Evolutionary conservation across 345 rosid species (phyloP), one percentile per base, ranked within the genome.

Genomic region (Eucalyptus pauciflora): DNA sequence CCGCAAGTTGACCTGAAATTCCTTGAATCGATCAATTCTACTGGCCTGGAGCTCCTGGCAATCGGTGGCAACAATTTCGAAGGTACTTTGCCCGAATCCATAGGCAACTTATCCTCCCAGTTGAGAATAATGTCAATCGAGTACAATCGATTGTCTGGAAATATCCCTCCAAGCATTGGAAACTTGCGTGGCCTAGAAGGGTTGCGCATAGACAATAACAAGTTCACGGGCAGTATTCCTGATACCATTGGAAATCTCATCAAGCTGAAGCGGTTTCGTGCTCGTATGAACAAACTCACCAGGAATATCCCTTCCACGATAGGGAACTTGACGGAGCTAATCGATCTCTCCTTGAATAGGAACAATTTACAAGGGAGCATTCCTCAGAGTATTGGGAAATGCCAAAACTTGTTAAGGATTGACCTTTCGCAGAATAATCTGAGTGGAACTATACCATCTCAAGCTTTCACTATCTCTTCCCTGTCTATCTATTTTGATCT

Each of bases 341-440:
- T 52, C 0, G 10, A 17, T 7, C 10, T 52, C 58, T 0, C 0
- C 58, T 7, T 52, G 24, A 52, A 0, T 0, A 24, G 24, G 24
- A 52, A 52, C 58, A 52, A 7, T 52, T 52, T 52, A 17, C 58
- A 52, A 52, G 24, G 58, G 58, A 52, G 9, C 2, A 52, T 52
- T 52, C 58, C 58, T 52, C 4, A 2, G 2, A 52, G 58, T 18
- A 18, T 52, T 7, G 4, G 24, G 24, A 52, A 52, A 52, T 52
- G 58, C 24, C 24, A 18, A 52, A 7, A 18, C 0, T 52, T 52
- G 58, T 3, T 52, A 52, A 24, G 4, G 4, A 18, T 52, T 18
- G 58, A 52, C 10, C 24, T 52, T 17, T 52, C 10, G 2, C 10
- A 18, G 2, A 18, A 52, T 52, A 4, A 52, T 52, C 24, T 18